Base-by-base conservation (phyloP, 805 yeast species). In the Lipomyces yamanashiensis region DNA sequence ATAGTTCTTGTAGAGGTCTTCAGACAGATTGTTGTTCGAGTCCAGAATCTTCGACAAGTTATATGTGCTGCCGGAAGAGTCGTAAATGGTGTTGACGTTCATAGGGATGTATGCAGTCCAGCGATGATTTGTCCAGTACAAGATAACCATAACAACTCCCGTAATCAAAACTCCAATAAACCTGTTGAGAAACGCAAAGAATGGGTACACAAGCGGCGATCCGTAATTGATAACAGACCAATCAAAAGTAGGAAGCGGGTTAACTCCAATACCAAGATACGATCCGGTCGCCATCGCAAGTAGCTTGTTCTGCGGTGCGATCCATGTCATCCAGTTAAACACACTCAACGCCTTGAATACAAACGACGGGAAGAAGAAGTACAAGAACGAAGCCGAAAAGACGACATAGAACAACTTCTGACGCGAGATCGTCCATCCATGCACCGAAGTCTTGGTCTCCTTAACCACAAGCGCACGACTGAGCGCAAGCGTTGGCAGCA, bases 321-420 rank as follows among this genome's bases (percentile, higher is more conserved):
- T 84, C 87, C 87, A 85, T 4, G 83, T 79, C 48, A 85, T 82
- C 80, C 87, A 85, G 39, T 75, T 70, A 71, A 88, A 85, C 67
- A 80, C 78, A 1, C 88, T 81, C 62, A 88, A 76, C n/a, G 84
- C 88, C 37, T 80, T 80, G 75, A 84, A 83, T 45, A 87, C 75
- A 72, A 77, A 86, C 47, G 83, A 86, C n/a, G 90, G 90, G 64
- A 87, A 70, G 83, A 85, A 85, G 69, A 82, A 80, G 80, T 85
- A 86, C 4, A 79, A 66, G 66, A 82, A 79, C n/a, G 80, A 74
- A 23, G 71, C 71, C 15, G 70, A 47, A 59, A 83, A 77, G 7
- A 80, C 80, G 39, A 76, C 84, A 60, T 76, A 62, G 72, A 85
- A 85, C 68, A 85, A 82, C 51, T 76, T 72, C 63, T 83, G 77